A percentile compares a stretch with the other conserved stretches of the same genome.
phyloP scores from a whole-genome alignment of 2,329 filamentous ascomycete species.

The Beauveria medogensis region DNA sequence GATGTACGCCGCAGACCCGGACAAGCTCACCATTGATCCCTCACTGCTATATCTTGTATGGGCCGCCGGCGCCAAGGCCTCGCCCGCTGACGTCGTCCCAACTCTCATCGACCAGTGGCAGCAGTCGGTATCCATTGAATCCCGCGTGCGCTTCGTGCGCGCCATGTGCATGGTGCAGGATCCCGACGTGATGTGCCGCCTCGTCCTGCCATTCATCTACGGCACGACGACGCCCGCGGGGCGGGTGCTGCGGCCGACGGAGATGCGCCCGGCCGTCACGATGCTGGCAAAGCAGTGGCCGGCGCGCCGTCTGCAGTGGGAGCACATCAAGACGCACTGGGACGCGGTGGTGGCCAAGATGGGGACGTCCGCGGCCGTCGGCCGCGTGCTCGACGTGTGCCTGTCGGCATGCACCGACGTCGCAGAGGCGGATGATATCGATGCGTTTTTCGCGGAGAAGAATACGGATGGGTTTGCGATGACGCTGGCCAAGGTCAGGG shows the following conservation, averaged over 20 bases:
- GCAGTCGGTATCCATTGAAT: background rate
- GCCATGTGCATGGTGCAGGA: conserved; percentile 3
- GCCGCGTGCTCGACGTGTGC: conserved; percentile 74
- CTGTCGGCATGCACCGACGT: conserved; percentile 70
- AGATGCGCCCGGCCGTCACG: conserved; percentile 74
- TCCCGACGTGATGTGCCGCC: conserved; percentile 55
- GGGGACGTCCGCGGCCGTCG: conserved; percentile 75
- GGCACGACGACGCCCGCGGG: conserved; percentile 45
- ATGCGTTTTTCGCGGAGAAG: conserved; percentile 76
- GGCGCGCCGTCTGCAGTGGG: conserved; percentile 69
- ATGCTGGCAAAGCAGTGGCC: conserved; percentile 65
- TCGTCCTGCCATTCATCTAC: conserved; percentile 70
- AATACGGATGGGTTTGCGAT: conserved; percentile 81
- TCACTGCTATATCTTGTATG: background rate
- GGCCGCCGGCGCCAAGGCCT: background rate
- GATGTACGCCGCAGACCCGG: background rate
- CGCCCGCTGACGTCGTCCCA: background rate
- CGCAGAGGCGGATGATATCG: conserved; percentile 66
- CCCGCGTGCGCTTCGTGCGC: background rate
- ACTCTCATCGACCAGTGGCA: background rate
- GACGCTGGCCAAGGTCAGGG: conserved; percentile 73
- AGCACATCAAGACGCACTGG: conserved; percentile 81
- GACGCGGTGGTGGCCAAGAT: conserved; percentile 62
- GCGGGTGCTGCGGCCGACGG: conserved; percentile 67
- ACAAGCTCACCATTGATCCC: background rate